Evolutionary conservation across 2,329 filamentous ascomycete genomes (phyloP).

Genomic region (Bipolaris oryzae): DNA sequence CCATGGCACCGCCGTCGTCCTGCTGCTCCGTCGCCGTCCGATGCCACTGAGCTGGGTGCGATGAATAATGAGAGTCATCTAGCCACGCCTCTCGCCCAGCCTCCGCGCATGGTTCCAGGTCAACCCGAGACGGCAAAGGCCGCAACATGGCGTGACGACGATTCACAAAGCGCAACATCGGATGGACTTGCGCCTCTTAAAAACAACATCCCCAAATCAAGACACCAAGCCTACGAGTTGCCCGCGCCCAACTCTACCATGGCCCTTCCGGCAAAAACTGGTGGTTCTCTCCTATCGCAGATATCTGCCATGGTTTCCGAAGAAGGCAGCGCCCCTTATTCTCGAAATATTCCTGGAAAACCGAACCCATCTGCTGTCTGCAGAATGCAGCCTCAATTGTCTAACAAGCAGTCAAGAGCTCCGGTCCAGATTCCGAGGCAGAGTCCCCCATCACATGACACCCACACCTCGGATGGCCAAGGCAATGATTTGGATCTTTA

Average conservation of each 20-base stretch:
- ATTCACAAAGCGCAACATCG: slow-evolving; percentile 13
- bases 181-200: slow-evolving; percentile 21
- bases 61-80: slow-evolving; percentile 35
- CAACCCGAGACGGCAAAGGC: slow-evolving; percentile 24
- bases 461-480: slow-evolving; percentile 23
- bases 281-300: slow-evolving; percentile 44
- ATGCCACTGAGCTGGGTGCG: slow-evolving; percentile 30
- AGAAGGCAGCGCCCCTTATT: slow-evolving; percentile 34
- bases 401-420: slow-evolving; percentile 24
- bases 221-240: slow-evolving; percentile 21
- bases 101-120: slow-evolving; percentile 28
- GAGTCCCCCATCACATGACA: slow-evolving; percentile 17
- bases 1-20: slow-evolving; percentile 42
- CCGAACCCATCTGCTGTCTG: slow-evolving; percentile 41
- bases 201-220: slow-evolving; percentile 14
- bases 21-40: slow-evolving; percentile 32
- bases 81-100: slow-evolving; percentile 36
- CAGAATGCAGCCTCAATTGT: slow-evolving; percentile 33
- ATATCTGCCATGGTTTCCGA: slow-evolving; percentile 47
- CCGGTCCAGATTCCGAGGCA: slow-evolving; percentile 36
- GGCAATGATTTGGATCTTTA: slow-evolving; percentile 46
- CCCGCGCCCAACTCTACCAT: slow-evolving; percentile 18
- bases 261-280: slow-evolving; percentile 36
- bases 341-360: slow-evolving; percentile 36
- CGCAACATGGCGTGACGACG: slow-evolving; percentile 18